phyloP scores from a whole-genome alignment of 495 filamentous ascomycete species.

The Clohesyomyces aquaticus region DNA sequence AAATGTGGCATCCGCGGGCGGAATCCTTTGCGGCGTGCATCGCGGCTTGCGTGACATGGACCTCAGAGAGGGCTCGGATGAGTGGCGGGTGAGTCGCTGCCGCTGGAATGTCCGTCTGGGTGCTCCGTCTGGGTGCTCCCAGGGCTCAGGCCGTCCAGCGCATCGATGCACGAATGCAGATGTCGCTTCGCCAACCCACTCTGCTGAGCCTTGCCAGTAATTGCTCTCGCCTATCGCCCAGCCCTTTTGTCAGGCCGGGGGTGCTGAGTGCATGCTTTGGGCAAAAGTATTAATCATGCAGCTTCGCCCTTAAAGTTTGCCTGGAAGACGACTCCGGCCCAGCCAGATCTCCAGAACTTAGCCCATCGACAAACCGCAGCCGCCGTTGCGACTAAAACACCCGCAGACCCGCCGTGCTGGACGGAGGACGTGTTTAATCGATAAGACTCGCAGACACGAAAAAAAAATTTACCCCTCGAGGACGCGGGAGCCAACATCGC shows the following conservation, averaged over 20 bases:
- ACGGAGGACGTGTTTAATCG: constrained; percentile 29
- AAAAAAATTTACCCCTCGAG: constrained; percentile 26
- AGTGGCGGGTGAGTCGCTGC: too few species aligned
- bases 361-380: background rate
- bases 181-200: constrained; percentile 34
- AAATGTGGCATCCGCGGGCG: too few species aligned
- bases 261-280: background rate
- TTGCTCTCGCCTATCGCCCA: constrained; percentile 33
- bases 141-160: constrained; percentile 36
- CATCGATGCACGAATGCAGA: constrained; percentile 31
- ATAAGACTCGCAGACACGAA: constrained; percentile 30
- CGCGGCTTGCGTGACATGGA: background rate
- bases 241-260: constrained; percentile 30
- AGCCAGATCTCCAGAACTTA: background rate
- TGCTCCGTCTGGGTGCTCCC: too few species aligned
- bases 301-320: constrained; percentile 18
- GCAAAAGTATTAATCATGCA: constrained; percentile 31
- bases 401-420: background rate
- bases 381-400: background rate
- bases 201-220: constrained; percentile 28
- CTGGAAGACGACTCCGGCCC: background rate
- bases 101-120: background rate
- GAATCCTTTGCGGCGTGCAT: too few species aligned
- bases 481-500: too few species aligned
- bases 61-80: background rate